These are phyloP conservation scores for Paramecium caudatum DNA, from an alignment of 73 alveolate species.

Conservation along the genomic window DNA sequence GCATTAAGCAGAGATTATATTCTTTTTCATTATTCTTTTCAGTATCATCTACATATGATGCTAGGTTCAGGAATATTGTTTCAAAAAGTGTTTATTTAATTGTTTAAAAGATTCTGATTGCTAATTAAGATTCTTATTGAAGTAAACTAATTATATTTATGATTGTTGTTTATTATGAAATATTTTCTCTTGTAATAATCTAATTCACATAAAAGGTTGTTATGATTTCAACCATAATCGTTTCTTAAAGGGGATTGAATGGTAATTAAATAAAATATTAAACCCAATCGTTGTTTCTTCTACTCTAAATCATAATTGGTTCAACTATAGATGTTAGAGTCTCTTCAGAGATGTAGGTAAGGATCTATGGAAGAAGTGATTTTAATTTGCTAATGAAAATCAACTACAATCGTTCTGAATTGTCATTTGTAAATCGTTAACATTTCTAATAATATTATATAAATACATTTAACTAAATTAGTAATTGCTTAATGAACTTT, in stretches of 20 bases:
- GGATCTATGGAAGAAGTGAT: not conserved
- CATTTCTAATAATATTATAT: conserved; percentile 2
- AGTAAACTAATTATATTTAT: not conserved
- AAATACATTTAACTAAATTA: not conserved
- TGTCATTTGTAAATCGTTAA: not conserved
- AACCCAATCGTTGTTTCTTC: conserved; percentile 6
- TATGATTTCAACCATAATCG: not conserved
- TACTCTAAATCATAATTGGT: conserved; percentile 4
- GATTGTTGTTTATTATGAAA: conserved; percentile 25
- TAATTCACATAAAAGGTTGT: not conserved
- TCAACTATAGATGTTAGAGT: not conserved
- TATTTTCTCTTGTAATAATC: conserved; percentile 18
- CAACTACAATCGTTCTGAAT: conserved; percentile 7
- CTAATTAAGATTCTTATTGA: conserved; percentile 11
- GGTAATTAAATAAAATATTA: not conserved
- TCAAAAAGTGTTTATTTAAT: not conserved
- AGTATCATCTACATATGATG: not conserved
- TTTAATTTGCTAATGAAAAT: not conserved
- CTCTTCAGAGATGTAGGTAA: not conserved
- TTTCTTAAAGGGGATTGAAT: not conserved
- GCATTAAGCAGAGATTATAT: conserved; percentile 6
- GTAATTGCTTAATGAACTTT: not conserved
- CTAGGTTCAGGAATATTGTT: not conserved
- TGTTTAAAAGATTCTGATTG: not conserved
- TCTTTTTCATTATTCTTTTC: conserved; percentile 21